phyloP scores from a whole-genome alignment of 495 filamentous ascomycete genomes.

The Penicillium malachiteum region DNA sequence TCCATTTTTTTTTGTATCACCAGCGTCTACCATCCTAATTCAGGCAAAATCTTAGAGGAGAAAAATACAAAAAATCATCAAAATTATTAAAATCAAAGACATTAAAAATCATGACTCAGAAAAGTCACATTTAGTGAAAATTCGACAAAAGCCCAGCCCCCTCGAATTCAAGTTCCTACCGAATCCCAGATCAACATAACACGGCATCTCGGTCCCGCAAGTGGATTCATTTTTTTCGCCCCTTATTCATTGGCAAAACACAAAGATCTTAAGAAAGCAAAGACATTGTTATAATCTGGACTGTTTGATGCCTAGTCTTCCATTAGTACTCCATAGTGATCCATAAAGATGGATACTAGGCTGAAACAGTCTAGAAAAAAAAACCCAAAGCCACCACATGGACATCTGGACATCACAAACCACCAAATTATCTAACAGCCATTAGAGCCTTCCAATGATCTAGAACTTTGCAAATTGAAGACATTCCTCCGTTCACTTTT shows the following conservation, averaged over 20 bases:
- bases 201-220: neutral
- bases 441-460: neutral
- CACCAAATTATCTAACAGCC: neutral
- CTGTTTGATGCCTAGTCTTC: too few relatives aligned
- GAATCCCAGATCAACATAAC: neutral
- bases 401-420: too few relatives aligned
- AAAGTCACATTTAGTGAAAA: neutral
- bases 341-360: too few relatives aligned
- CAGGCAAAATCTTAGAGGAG: neutral
- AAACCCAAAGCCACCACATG: too few relatives aligned
- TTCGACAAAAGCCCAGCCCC: neutral
- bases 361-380: too few relatives aligned
- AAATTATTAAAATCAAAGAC: too few relatives aligned
- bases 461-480: neutral
- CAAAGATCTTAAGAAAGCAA: neutral
- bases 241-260: neutral
- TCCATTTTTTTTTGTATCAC: neutral
- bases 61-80: neutral
- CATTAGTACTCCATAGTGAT: too few relatives aligned
- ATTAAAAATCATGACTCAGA: neutral
- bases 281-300: neutral
- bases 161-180: neutral
- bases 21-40: neutral
- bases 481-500: neutral
- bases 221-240: neutral